Evolutionary conservation across 192 early-diverging fungal genomes (phyloP).

Genomic region (Backusella macrospora): DNA sequence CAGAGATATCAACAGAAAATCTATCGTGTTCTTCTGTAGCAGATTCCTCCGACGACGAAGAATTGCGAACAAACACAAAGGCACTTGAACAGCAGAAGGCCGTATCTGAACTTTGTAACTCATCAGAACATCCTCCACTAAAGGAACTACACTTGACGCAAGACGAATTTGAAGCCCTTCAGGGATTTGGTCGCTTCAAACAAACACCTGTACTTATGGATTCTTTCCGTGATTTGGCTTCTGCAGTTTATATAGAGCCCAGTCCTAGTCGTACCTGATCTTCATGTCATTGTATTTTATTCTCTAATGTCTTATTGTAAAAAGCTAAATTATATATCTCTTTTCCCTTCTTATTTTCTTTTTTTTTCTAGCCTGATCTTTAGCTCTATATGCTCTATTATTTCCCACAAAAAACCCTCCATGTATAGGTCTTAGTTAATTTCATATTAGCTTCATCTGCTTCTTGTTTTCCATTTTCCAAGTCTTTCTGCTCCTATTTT

Average conservation of each 20-base stretch:
- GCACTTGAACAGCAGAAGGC: background rate
- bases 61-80: background rate
- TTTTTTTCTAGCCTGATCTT: background rate
- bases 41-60: conserved; percentile 18
- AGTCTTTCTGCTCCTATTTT: background rate
- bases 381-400: background rate
- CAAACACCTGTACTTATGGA: conserved; percentile 19
- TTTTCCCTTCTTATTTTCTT: background rate
- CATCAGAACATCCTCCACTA: background rate
- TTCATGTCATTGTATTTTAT: background rate
- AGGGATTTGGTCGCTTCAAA: conserved; percentile 40
- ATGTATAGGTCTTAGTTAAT: background rate
- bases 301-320: background rate
- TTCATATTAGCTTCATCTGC: background rate
- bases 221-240: conserved; percentile 15
- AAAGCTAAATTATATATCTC: background rate
- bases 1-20: conserved; percentile 7
- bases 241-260: conserved; percentile 16
- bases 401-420: background rate
- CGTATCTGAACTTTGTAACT: background rate
- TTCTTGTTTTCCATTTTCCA: background rate
- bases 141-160: conserved; percentile 25
- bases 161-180: conserved; percentile 43
- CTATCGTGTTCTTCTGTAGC: background rate
- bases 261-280: conserved; percentile 13